Percentiles rank a stretch among this genome's conserved stretches.
phyloP scores from a whole-genome alignment of 75 land plant genomes.

The Pinus albicaulis region DNA sequence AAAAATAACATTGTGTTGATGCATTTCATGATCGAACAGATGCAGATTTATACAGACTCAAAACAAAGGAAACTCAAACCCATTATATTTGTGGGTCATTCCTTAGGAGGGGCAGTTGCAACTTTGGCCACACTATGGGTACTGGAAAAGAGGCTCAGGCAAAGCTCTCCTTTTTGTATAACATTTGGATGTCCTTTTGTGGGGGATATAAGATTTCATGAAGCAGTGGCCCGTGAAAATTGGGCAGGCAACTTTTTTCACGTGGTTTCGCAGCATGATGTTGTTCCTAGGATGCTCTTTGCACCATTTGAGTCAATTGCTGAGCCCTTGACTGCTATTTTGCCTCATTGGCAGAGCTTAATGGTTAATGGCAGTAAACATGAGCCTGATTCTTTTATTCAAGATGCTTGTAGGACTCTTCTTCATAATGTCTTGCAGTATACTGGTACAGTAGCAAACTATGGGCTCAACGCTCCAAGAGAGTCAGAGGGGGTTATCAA shows the following conservation, averaged over 20 bases:
- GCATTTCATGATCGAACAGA: background rate
- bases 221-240: conserved; percentile 46
- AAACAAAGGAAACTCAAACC: background rate
- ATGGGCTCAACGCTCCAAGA: too few species aligned
- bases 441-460: too few species aligned
- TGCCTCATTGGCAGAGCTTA: background rate
- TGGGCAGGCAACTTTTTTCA: conserved; percentile 50
- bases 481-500: too few species aligned
- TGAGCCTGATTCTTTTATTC: background rate
- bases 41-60: background rate
- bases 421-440: too few species aligned
- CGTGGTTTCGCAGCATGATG: conserved; percentile 42
- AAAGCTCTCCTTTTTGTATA: conserved; percentile 26
- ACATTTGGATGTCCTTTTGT: conserved; percentile 73
- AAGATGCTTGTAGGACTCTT: background rate
- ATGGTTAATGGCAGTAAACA: background rate
- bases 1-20: too few species aligned
- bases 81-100: conserved; percentile 6
- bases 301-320: conserved; percentile 38
- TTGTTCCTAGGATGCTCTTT: conserved; percentile 58
- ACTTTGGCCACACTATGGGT: conserved; percentile 7
- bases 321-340: conserved; percentile 19
- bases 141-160: background rate
- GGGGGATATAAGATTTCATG: conserved; percentile 36
- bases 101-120: conserved; percentile 8